Base-by-base conservation (phyloP, 495 filamentous ascomycete species). In the Bombardia bombarda region DNA sequence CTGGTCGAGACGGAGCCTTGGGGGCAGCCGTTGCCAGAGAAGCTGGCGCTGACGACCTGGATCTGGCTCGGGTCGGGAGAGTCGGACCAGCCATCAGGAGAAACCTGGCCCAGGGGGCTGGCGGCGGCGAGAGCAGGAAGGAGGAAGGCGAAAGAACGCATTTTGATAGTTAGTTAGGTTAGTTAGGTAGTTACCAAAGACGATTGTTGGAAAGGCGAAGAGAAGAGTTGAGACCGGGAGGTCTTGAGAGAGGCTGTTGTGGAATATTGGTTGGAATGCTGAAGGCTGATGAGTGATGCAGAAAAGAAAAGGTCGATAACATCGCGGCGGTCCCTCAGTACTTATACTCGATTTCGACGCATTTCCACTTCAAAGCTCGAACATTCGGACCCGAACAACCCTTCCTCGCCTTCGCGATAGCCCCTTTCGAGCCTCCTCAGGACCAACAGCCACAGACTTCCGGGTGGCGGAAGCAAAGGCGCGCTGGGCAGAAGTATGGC, bases 1-100 rank as follows among this genome's bases (percentile, higher is more conserved):
- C 63, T 63, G 38, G 63, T 69, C 26, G 66, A 62, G 21, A 77
- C 65, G 40, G 66, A 61, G 32, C 67, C 65, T 54, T 77, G 72
- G 18, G 70, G 71, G 55, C 75, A 80, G 20, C 74, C 74, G 52
- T 68, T 77, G 40, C 76, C 76, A 38, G 70, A 82, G 38, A 78
- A 80, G 13, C 73, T 78, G 30, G 72, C 76, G 22, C 69, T 73
- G 47, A 75, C 21, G 56, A 73, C 69, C 57, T 58, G 58, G 52
- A 77, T 74, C 48, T 67, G 45, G 41, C 50, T 56, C 36, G 55
- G 62, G 46, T 60, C 58, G 42, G 63, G 72, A 31, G 40, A 47
- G 47, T 62, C 63, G 20, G 47, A 56, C 55, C 47, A 51, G 45
- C 55, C 58, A 45, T 64, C 52, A 42, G 52, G 45, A 17, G 47